A percentile compares a stretch with the other conserved stretches of the same genome.
These are phyloP conservation scores for Solanum chmielewskii DNA, from an alignment of 257 asterid genomes.

Conservation along the genomic window DNA sequence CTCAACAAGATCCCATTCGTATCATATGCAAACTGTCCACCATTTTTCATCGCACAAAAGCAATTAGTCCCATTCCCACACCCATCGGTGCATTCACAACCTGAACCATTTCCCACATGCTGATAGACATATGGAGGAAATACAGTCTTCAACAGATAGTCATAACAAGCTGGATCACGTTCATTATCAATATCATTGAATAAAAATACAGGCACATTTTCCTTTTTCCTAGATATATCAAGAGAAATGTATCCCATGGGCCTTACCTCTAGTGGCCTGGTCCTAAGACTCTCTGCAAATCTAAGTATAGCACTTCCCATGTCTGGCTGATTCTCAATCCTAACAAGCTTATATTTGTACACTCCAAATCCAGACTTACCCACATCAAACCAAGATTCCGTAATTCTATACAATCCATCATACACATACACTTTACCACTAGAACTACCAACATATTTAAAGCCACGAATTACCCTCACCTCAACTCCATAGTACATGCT, in stretches of 20 bases:
- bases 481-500: slow-evolving; percentile 77
- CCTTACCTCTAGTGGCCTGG: slow-evolving; percentile 34
- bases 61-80: slow-evolving; percentile 41
- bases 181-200: slow-evolving; percentile 59
- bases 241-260: slow-evolving; percentile 61
- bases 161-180: slow-evolving; percentile 45
- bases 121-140: slow-evolving; percentile 41
- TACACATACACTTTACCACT: slow-evolving; percentile 74
- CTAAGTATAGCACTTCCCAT: slow-evolving; percentile 63
- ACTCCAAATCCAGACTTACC: slow-evolving; percentile 84
- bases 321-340: slow-evolving; percentile 55
- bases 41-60: slow-evolving; percentile 62
- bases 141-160: slow-evolving; percentile 33
- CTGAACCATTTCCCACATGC: slow-evolving; percentile 20
- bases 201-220: slow-evolving; percentile 49
- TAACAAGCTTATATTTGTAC: slow-evolving; percentile 51
- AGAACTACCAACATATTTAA: slow-evolving; percentile 57
- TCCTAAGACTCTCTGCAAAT: slow-evolving; percentile 43
- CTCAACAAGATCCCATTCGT: slow-evolving; percentile 47
- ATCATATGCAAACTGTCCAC: slow-evolving; percentile 66
- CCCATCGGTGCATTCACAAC: slow-evolving; percentile 54
- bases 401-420: slow-evolving; percentile 63
- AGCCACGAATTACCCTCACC: slow-evolving; percentile 82
- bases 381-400: slow-evolving; percentile 59
- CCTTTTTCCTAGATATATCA: slow-evolving; percentile 60